These are phyloP conservation scores for Lycium barbarum DNA, from an alignment of 257 asterid genomes.

Conservation along the genomic window DNA sequence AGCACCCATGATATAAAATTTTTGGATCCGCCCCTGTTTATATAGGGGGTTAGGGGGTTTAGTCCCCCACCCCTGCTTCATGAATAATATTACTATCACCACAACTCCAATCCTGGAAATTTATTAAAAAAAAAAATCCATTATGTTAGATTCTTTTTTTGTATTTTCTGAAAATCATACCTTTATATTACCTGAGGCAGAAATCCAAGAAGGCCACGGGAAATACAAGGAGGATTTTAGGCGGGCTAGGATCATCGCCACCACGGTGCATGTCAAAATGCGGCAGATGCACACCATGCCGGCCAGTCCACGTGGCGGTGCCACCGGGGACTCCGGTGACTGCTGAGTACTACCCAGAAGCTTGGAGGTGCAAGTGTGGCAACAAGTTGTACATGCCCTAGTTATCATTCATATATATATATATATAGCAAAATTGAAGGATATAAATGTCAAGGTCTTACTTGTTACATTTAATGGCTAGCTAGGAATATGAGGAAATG, in stretches of 20 bases:
- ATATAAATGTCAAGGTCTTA: background rate
- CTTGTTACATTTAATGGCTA: background rate
- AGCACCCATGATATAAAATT: too few relatives aligned
- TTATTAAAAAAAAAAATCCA: background rate
- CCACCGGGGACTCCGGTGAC: conserved; percentile 66
- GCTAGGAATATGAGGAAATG: conserved; percentile 18
- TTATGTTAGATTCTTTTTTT: background rate
- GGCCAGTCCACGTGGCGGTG: conserved; percentile 64
- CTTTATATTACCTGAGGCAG: conserved; percentile 30
- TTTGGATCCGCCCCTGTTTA: too few relatives aligned
- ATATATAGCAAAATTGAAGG: background rate
- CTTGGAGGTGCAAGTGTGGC: conserved; percentile 74
- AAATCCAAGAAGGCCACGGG: conserved; percentile 9
- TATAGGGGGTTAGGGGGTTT: too few relatives aligned
- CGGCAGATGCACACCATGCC: conserved; percentile 65
- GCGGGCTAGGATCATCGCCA: conserved; percentile 66
- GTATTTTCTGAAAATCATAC: too few relatives aligned
- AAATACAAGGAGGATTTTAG: conserved; percentile 52
- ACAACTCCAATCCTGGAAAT: too few relatives aligned
- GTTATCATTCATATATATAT: background rate
- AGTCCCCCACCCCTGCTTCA: too few relatives aligned
- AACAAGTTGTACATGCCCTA: conserved; percentile 61
- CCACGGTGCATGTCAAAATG: conserved; percentile 67
- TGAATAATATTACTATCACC: too few relatives aligned
- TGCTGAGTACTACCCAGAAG: conserved; percentile 64